Percentiles rank a stretch among this genome's conserved stretches.
phyloP scores from a whole-genome alignment of 2,329 filamentous ascomycete species.

The Penicillium sp. region DNA sequence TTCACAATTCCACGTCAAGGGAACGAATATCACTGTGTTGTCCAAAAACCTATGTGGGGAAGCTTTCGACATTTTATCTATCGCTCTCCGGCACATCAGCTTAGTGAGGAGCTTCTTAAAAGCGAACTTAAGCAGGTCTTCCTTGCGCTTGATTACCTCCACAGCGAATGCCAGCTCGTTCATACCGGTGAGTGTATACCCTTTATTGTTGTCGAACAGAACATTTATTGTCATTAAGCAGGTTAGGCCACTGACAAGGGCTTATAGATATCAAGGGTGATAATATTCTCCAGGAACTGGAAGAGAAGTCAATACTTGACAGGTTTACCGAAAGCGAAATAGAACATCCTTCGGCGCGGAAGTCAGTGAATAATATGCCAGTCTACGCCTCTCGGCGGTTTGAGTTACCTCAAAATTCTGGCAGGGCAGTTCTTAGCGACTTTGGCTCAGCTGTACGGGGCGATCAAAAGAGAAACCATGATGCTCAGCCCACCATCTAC shows the following conservation, averaged over 20 bases:
- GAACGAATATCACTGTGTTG: conserved; percentile 32
- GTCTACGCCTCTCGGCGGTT: not conserved
- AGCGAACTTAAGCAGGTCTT: conserved; percentile 9
- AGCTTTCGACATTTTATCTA: conserved; percentile 5
- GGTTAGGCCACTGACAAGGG: not conserved
- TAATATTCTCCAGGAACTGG: not conserved
- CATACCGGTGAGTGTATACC: not conserved
- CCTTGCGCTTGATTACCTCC: conserved; percentile 11
- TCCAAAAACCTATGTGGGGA: conserved; percentile 41
- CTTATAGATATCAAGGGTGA: not conserved
- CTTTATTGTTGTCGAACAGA: not conserved
- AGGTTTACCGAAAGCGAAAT: not conserved
- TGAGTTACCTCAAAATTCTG: not conserved
- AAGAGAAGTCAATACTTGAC: not conserved
- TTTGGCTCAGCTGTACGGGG: conserved; percentile 40
- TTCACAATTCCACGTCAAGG: conserved; percentile 31
- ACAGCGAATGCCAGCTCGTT: conserved; percentile 12
- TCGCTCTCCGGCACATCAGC: not conserved
- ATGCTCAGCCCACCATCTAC: conserved; percentile 42
- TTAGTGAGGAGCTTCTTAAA: conserved; percentile 4
- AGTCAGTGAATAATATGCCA: not conserved
- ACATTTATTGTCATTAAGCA: no score
- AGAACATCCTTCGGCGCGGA: not conserved
- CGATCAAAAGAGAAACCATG: conserved; percentile 41
- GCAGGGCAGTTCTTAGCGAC: conserved; percentile 35